Evolutionary conservation across 2,329 filamentous ascomycete species (phyloP), one percentile per base, ranked within the genome.

Genomic region (Tolypocladium album): DNA sequence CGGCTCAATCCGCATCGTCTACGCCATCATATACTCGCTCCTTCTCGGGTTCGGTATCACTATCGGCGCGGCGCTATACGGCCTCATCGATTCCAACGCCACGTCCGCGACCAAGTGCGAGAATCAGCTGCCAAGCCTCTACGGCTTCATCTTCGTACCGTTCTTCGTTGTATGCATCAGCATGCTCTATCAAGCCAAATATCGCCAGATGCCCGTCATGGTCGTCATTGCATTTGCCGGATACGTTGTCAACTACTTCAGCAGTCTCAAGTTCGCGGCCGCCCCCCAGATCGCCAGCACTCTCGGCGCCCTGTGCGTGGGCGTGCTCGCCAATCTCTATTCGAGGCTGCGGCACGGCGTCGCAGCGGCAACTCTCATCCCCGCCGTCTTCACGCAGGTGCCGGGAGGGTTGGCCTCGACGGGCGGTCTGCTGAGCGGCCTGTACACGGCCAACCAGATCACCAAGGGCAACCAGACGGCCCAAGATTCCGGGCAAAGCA

Each of bases 151-250:
- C 38, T 92, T 91, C 68, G 90, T 93, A 0, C 82, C 88, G 0
- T 71, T 82, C 8, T 95, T 92, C 71, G 85, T 89, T 11, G 69
- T 90, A 36, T 90, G 87, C 67, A 80, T 93, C 45, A 85, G 87
- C 56, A 76, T 92, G 60, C 85, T 92, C 70, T 92, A 92, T 70
- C 88, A 92, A 66, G 89, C 88, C 45, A 91, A 90, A 71, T 91
- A 85, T 83, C 88, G 85, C 65, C 90, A 94, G 70, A 84, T 88
- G 65, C 90, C 90, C 0, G 79, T 89, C 58, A 93, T 93, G 89
- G 74, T 90, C 2, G 45, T 86, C 55, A 90, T 94, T 59, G 84
- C 89, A 1, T 83, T 89, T 60, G 79, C 82, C 0, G 90, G 90
- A 3, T 93, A 92, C 69, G 74, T 90, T 3, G 87, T 90, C 65